Percentiles rank a stretch among this genome's conserved stretches.
phyloP scores from a whole-genome alignment of 1,284 basidiomycete species.

The Ganoderma meredithae region DNA sequence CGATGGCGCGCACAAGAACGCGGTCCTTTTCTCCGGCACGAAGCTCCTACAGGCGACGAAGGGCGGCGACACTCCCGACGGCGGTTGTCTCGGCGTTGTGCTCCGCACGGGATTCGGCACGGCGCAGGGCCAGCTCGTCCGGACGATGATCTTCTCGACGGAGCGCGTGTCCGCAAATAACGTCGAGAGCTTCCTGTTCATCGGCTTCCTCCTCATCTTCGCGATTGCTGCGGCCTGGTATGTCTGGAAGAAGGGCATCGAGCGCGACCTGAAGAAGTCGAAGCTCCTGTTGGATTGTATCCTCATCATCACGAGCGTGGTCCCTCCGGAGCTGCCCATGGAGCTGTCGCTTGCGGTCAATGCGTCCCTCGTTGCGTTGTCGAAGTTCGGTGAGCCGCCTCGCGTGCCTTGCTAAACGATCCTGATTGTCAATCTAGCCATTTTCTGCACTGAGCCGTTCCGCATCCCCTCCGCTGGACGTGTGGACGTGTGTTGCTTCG shows the following conservation, averaged over 20 bases:
- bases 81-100: slow-evolving; percentile 90
- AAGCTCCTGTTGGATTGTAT: slow-evolving; percentile 94
- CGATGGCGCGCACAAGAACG: slow-evolving; percentile 86
- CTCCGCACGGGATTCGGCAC: slow-evolving; percentile 97
- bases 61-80: slow-evolving; percentile 80
- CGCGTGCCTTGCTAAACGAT: too few species aligned
- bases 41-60: slow-evolving; percentile 88
- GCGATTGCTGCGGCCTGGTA: slow-evolving; percentile 96
- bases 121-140: slow-evolving; percentile 92
- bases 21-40: slow-evolving; percentile 92
- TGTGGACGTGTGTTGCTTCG: slow-evolving; percentile 97
- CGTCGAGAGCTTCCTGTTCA: slow-evolving; percentile 92
- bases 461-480: slow-evolving; percentile 93
- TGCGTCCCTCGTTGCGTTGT: slow-evolving; percentile 90
- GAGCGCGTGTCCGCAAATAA: slow-evolving; percentile 96
- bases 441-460: slow-evolving; percentile 98
- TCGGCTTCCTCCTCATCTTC: slow-evolving; percentile 95
- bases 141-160: slow-evolving; percentile 98
- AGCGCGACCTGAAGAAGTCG: slow-evolving; percentile 89
- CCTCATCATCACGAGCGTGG: slow-evolving; percentile 94
- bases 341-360: slow-evolving; percentile 95
- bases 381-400: slow-evolving; percentile 77
- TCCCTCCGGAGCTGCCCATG: slow-evolving; percentile 96
- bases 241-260: slow-evolving; percentile 94
- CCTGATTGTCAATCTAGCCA: slow-evolving; percentile 60